Evolutionary conservation across 139 green algal genomes (phyloP).

Genomic region (Tetratostichococcus sp.): DNA sequence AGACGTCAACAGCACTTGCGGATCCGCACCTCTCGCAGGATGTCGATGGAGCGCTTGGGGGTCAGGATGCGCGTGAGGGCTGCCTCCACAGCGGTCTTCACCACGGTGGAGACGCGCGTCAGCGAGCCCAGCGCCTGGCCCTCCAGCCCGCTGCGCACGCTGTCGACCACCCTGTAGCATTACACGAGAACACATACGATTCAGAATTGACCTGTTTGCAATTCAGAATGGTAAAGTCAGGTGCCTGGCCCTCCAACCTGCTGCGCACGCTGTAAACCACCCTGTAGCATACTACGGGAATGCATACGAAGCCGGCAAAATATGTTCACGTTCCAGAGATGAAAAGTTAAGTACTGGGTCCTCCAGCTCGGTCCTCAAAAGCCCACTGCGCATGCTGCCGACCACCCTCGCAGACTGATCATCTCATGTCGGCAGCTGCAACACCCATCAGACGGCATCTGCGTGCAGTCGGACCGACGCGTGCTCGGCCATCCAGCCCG

Average conservation of each 20-base stretch:
- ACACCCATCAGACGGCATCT: too few species aligned
- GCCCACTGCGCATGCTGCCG: too few species aligned
- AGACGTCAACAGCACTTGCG: background rate
- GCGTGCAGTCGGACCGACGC: background rate
- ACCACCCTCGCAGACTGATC: too few species aligned
- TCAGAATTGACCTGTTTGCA: too few species aligned
- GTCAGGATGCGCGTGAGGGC: slow-evolving; percentile 80
- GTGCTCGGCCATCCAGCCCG: background rate
- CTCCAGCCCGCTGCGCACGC: slow-evolving; percentile 71
- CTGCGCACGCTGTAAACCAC: background rate
- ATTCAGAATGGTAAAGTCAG: too few species aligned
- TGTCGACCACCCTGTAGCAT: slow-evolving; percentile 55
- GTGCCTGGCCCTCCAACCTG: too few species aligned
- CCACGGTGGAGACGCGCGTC: slow-evolving; percentile 73
- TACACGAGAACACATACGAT: slow-evolving; percentile 6
- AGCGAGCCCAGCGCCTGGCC: slow-evolving; percentile 84
- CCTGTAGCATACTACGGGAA: background rate
- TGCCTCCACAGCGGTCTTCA: slow-evolving; percentile 76
- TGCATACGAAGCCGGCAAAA: too few species aligned
- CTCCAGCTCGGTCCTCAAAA: too few species aligned
- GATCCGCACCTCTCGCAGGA: slow-evolving; percentile 69
- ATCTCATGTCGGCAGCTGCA: too few species aligned
- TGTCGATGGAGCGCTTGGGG: slow-evolving; percentile 62
- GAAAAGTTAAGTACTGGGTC: too few species aligned
- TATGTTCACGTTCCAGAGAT: too few species aligned